phyloP scores from a whole-genome alignment of 176 grass and related monocot genomes.

The Hyparrhenia diplandra region DNA sequence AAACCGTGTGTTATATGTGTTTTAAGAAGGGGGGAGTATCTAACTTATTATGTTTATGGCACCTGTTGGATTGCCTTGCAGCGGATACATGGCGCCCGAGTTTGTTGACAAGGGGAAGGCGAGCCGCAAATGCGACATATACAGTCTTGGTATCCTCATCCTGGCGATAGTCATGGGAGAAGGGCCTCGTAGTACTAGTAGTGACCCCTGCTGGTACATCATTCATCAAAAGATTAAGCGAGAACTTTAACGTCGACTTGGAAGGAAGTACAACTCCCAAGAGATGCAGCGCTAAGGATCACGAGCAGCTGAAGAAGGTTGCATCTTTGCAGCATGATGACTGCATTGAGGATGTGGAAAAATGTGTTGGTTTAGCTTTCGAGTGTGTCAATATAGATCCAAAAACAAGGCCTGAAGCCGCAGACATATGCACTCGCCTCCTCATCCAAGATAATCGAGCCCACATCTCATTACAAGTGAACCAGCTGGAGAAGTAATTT shows the following conservation, averaged over 20 bases:
- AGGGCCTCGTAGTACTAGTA: too few relatives aligned
- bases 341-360: background rate
- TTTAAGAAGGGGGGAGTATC: background rate
- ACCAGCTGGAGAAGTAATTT: background rate
- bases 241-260: background rate
- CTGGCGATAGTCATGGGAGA: too few relatives aligned
- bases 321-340: background rate
- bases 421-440: background rate
- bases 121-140: too few relatives aligned
- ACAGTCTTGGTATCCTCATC: too few relatives aligned
- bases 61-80: background rate
- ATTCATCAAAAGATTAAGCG: background rate
- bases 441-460: background rate
- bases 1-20: too few relatives aligned
- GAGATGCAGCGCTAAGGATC: background rate
- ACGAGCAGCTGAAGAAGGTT: background rate
- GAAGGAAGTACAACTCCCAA: too few relatives aligned
- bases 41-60: background rate
- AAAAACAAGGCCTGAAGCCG: background rate
- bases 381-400: background rate
- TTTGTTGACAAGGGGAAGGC: too few relatives aligned
- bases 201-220: too few relatives aligned
- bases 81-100: background rate
- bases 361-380: background rate
- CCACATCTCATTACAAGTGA: background rate